phyloP scores from a whole-genome alignment of 2,329 filamentous ascomycete species.

The Talaromyces sp. region DNA sequence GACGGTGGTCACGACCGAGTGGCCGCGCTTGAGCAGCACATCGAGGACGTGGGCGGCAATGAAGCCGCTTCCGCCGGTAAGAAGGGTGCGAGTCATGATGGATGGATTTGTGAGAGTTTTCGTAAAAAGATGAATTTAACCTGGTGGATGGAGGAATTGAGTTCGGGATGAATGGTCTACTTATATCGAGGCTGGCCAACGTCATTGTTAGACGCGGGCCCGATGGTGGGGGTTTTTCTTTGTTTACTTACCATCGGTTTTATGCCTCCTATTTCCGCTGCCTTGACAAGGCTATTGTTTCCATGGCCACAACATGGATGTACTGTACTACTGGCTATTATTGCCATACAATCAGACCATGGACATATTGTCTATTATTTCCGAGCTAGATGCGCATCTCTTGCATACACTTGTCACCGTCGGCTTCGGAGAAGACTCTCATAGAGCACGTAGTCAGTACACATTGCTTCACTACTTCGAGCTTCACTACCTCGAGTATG shows the following conservation, averaged over 20 bases:
- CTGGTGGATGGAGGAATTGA: too few species aligned
- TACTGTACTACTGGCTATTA: too few species aligned
- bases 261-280: not conserved
- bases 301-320: too few species aligned
- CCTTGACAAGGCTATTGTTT: not conserved
- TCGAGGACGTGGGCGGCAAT: conserved; percentile 57
- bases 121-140: too few species aligned
- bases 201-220: not conserved
- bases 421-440: not conserved
- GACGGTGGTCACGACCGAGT: conserved; percentile 54
- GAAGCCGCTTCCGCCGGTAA: conserved; percentile 51
- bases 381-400: too few species aligned
- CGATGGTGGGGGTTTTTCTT: not conserved
- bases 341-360: too few species aligned
- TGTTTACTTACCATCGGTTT: not conserved
- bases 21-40: conserved; percentile 36
- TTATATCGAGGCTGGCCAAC: too few species aligned
- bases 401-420: too few species aligned
- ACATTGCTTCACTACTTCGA: too few species aligned
- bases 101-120: not conserved
- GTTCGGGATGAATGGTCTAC: too few species aligned
- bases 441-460: not conserved
- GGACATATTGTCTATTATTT: too few species aligned
- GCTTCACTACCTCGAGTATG: not conserved
- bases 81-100: conserved; percentile 9